Conservation (phyloP, 2,329 filamentous ascomycete genomes). For the Phialemonium atrogriseum region DNA sequence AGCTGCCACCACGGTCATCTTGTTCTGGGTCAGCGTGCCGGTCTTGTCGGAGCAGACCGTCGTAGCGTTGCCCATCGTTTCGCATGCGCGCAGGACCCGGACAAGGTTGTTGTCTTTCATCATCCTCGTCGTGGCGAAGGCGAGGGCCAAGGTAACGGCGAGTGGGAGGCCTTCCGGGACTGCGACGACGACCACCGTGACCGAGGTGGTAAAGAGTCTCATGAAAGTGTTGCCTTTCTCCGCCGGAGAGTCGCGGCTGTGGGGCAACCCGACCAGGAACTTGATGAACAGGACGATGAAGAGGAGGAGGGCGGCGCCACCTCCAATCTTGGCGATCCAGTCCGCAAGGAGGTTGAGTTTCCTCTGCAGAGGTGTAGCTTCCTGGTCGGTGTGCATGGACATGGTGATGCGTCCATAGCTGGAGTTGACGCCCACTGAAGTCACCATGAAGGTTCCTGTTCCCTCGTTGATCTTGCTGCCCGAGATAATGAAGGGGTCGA, state of each 20-base stretch:
- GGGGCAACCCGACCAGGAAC: slow-evolving; percentile 55
- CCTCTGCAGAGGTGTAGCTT: slow-evolving; percentile 44
- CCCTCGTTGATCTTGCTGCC: slow-evolving; percentile 48
- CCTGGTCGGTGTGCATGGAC: slow-evolving; percentile 42
- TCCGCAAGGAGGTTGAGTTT: slow-evolving; percentile 43
- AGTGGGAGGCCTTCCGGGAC: slow-evolving; percentile 60
- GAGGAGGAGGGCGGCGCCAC: slow-evolving; percentile 63
- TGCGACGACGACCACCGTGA: slow-evolving; percentile 62
- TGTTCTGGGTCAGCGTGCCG: slow-evolving; percentile 65
- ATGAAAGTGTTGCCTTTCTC: slow-evolving; percentile 54
- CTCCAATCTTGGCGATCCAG: slow-evolving; percentile 43
- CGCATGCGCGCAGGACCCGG: slow-evolving; percentile 59
- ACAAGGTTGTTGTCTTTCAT: slow-evolving; percentile 66
- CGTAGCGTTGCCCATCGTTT: slow-evolving; percentile 66
- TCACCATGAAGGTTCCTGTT: slow-evolving; percentile 44
- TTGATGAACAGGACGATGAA: slow-evolving; percentile 75
- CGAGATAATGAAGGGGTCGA: slow-evolving; percentile 57
- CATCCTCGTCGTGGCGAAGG: slow-evolving; percentile 63
- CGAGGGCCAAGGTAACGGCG: slow-evolving; percentile 60
- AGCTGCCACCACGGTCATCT: slow-evolving; percentile 69
- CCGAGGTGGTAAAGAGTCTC: slow-evolving; percentile 54
- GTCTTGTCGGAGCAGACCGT: slow-evolving; percentile 78
- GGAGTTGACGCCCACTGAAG: slow-evolving; percentile 45
- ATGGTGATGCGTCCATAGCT: slow-evolving; percentile 49
- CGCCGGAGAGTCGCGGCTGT: slow-evolving; percentile 35